Conservation (phyloP, 495 filamentous ascomycete species). For the Thermothielavioides terrestris region DNA sequence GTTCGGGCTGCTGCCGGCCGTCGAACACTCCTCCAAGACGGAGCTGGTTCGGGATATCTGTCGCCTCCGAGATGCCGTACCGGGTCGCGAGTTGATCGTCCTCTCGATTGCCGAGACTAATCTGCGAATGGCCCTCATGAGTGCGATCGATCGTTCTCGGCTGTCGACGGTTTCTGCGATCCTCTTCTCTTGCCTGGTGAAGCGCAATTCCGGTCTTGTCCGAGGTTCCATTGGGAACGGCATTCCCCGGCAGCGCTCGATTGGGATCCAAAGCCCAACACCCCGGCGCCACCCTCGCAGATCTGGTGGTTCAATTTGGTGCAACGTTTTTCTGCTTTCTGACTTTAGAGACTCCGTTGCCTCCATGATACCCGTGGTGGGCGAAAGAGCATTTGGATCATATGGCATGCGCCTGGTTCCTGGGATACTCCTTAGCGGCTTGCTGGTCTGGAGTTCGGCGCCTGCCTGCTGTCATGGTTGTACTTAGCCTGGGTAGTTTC, state of each 20-base stretch:
- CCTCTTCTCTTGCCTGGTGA: no score
- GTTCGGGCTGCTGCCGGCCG: not conserved
- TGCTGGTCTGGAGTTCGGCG: not conserved
- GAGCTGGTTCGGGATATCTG: not conserved
- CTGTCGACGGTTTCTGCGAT: no score
- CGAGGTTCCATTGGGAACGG: no score
- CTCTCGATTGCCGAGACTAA: no score
- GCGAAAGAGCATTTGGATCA: not conserved
- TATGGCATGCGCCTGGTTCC: not conserved
- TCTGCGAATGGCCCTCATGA: no score
- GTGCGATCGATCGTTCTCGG: no score
- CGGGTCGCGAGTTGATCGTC: no score
- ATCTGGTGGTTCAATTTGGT: not conserved
- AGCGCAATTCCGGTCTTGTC: no score
- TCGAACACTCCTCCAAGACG: not conserved
- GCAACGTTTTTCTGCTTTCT: not conserved
- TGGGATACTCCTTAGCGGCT: not conserved
- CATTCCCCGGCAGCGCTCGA: no score
- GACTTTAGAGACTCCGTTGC: not conserved
- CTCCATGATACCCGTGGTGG: conserved; percentile 1
- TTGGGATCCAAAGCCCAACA: no score
- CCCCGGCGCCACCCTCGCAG: no score
- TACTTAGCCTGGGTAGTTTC: not conserved
- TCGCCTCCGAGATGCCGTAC: not conserved
- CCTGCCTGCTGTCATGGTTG: not conserved